Evolutionary conservation across 352 stramenopile species (phyloP).

Genomic region (Pythium rhizo-oryzae): DNA sequence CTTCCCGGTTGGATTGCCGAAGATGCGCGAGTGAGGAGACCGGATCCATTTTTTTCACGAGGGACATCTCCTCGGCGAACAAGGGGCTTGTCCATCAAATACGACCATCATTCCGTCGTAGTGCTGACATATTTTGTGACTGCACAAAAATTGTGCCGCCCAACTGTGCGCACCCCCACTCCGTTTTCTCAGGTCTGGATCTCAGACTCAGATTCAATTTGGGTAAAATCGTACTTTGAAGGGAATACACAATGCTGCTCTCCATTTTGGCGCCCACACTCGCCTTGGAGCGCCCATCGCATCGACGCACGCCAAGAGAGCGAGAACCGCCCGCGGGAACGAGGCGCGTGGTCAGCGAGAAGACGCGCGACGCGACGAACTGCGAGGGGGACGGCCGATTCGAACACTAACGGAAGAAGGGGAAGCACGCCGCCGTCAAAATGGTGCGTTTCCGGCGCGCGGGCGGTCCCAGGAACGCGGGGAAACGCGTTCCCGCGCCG

Average conservation of each 20-base stretch:
- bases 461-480: background rate
- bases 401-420: background rate
- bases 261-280: slow-evolving; percentile 22
- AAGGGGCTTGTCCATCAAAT: too few relatives aligned
- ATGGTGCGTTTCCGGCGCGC: slow-evolving; percentile 10
- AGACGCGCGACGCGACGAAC: background rate
- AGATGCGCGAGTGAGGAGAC: too few relatives aligned
- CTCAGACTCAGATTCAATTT: slow-evolving; percentile 4
- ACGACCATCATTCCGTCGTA: too few relatives aligned
- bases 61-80: too few relatives aligned
- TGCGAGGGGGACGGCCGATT: background rate
- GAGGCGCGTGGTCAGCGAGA: background rate
- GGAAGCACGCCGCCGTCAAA: background rate
- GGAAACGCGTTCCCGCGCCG: background rate
- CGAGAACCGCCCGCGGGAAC: background rate
- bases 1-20: too few relatives aligned
- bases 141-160: too few relatives aligned
- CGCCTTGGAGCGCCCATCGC: slow-evolving; percentile 6
- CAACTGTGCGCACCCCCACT: background rate
- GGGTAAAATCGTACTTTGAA: slow-evolving; percentile 15
- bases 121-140: too few relatives aligned
- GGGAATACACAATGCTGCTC: background rate
- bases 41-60: too few relatives aligned
- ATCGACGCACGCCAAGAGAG: slow-evolving; percentile 19
- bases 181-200: background rate